Evolutionary conservation across 495 filamentous ascomycete species (phyloP).

Genomic region (Penicillium cataractarum): DNA sequence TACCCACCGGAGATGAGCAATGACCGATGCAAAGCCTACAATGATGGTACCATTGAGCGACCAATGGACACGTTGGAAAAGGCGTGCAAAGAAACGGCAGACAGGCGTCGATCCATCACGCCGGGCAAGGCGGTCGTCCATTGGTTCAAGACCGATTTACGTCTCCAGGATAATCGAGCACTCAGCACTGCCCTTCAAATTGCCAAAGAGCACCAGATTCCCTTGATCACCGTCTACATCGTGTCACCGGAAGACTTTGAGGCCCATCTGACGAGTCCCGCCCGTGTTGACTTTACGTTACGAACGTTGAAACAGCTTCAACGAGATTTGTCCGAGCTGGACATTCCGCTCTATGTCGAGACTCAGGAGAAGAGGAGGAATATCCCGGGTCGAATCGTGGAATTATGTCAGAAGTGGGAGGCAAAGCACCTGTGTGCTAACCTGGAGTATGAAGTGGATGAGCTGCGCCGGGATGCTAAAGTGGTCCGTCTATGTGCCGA

Average conservation of each 20-base stretch:
- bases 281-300: constrained; percentile 79
- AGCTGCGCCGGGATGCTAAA: constrained; percentile 67
- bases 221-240: constrained; percentile 76
- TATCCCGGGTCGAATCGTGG: constrained; percentile 66
- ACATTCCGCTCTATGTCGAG: constrained; percentile 81
- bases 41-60: constrained; percentile 62
- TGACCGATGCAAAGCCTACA: constrained; percentile 72
- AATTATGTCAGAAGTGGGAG: constrained; percentile 72
- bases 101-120: constrained; percentile 45
- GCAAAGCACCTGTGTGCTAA: constrained; percentile 64
- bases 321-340: constrained; percentile 64
- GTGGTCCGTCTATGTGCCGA: constrained; percentile 62
- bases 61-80: constrained; percentile 67
- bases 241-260: constrained; percentile 85
- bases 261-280: constrained; percentile 74
- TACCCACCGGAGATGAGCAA: constrained; percentile 88
- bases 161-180: constrained; percentile 73
- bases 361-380: constrained; percentile 66
- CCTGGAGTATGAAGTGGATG: constrained; percentile 64
- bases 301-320: constrained; percentile 68
- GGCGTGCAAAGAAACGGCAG: constrained; percentile 56
- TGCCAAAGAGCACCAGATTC: constrained; percentile 64
- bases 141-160: constrained; percentile 89
- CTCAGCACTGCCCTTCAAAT: constrained; percentile 68
- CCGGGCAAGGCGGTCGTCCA: constrained; percentile 73